These are phyloP conservation scores for Starmerella cellae DNA, from an alignment of 805 yeast species.

Conservation along the genomic window DNA sequence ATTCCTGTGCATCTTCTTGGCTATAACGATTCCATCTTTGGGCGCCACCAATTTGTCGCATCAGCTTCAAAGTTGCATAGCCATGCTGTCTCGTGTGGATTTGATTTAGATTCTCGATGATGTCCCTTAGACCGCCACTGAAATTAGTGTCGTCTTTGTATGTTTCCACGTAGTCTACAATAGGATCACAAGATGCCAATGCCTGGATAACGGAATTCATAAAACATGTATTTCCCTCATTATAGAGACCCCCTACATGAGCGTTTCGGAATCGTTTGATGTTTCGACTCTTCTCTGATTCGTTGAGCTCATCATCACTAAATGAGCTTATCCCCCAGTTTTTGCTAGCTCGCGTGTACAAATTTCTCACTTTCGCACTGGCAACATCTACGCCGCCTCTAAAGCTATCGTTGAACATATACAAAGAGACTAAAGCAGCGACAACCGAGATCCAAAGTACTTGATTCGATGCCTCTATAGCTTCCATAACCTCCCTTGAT, in stretches of 20 bases:
- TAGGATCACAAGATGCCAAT: conserved; percentile 56
- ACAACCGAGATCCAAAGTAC: background rate
- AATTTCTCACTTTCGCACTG: conserved; percentile 22
- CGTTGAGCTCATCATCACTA: conserved; percentile 21
- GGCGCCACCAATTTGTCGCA: conserved; percentile 18
- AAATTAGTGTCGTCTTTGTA: conserved; percentile 24
- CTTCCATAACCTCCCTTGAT: background rate
- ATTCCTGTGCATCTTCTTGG: conserved; percentile 95
- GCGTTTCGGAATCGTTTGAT: conserved; percentile 20
- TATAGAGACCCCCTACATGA: conserved; percentile 69
- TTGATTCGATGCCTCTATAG: background rate
- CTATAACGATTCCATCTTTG: conserved; percentile 70
- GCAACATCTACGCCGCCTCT: conserved; percentile 28
- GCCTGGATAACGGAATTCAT: conserved; percentile 85
- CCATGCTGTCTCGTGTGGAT: conserved; percentile 23
- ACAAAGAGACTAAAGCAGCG: conserved; percentile 5
- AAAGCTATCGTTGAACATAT: conserved; percentile 26
- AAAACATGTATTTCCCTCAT: conserved; percentile 90
- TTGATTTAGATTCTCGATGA: conserved; percentile 23
- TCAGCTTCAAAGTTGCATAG: conserved; percentile 22
- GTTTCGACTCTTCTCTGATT: conserved; percentile 18
- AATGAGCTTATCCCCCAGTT: conserved; percentile 20
- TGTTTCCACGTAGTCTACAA: conserved; percentile 42
- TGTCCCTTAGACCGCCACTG: conserved; percentile 20
- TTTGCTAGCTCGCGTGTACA: conserved; percentile 23